A percentile compares a stretch with the other conserved stretches of the same genome.
Evolutionary conservation across 768 basidiomycete species (phyloP).

Genomic region (Cantharellus anzutake): DNA sequence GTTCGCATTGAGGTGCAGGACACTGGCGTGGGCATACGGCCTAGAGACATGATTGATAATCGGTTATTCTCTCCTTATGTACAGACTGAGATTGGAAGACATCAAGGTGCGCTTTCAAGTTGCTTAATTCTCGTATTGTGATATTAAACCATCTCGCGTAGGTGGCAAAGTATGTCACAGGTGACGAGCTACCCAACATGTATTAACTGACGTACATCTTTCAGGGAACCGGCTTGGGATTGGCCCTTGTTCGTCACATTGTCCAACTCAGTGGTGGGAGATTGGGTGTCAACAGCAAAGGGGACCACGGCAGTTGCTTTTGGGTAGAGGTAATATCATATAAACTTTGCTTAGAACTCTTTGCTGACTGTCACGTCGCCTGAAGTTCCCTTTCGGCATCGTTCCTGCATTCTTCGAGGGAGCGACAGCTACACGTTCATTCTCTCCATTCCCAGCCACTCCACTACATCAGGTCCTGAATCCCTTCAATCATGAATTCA

Average conservation of each 20-base stretch:
- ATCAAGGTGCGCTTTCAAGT: constrained; percentile 1
- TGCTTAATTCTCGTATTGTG: neutral
- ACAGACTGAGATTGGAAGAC: constrained; percentile 9
- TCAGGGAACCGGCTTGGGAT: constrained; percentile 39
- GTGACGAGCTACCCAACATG: neutral
- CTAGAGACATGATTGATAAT: constrained; percentile 9
- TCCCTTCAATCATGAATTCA: neutral
- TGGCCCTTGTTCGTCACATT: constrained; percentile 62
- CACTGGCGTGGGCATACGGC: constrained; percentile 7
- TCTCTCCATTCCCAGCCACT: neutral
- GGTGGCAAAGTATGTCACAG: constrained; percentile 24
- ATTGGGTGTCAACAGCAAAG: constrained; percentile 25
- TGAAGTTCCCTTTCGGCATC: neutral
- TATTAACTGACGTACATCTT: neutral
- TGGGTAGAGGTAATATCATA: constrained; percentile 54
- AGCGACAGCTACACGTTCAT: neutral
- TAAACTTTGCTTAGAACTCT: neutral
- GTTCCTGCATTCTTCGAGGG: neutral
- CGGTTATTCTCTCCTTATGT: constrained; percentile 8
- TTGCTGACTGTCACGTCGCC: neutral
- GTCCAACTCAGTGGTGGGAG: constrained; percentile 51
- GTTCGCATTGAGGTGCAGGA: constrained; percentile 9
- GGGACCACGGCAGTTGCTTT: constrained; percentile 55
- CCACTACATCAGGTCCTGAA: neutral
- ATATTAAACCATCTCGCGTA: constrained; percentile 10